phyloP scores from a whole-genome alignment of 371 early-diverging fungal species.

The Mortierella sp. region DNA sequence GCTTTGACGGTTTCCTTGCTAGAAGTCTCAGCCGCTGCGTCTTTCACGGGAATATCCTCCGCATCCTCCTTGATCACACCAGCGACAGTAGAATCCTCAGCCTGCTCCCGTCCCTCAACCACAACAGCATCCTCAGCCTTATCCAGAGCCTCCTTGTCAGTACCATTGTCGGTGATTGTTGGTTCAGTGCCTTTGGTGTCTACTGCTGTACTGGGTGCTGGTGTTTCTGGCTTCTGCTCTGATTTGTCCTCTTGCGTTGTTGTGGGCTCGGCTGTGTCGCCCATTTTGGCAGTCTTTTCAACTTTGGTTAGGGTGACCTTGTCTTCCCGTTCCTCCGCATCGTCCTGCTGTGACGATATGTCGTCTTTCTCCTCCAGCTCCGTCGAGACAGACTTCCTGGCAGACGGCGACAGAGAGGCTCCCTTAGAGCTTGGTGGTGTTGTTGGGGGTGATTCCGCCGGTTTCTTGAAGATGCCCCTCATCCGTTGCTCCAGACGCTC shows the following conservation, averaged over 20 bases:
- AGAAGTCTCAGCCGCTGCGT: neutral
- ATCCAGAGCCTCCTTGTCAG: neutral
- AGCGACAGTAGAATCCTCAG: neutral
- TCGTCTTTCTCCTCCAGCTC: constrained; percentile 2
- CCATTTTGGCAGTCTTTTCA: neutral
- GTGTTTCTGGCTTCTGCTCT: neutral
- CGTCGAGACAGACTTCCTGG: constrained; percentile 1
- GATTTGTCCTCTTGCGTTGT: neutral
- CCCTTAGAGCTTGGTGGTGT: constrained; percentile 22
- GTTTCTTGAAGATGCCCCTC: constrained; percentile 54
- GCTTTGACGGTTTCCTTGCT: neutral
- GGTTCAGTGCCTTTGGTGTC: neutral
- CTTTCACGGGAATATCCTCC: neutral
- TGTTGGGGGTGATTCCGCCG: constrained; percentile 33
- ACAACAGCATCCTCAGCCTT: neutral
- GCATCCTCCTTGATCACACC: neutral
- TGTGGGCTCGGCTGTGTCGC: neutral
- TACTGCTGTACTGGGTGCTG: neutral
- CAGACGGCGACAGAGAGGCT: constrained; percentile 24
- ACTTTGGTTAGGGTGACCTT: neutral
- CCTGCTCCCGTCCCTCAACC: neutral
- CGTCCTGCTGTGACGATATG: neutral
- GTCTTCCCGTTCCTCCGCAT: neutral
- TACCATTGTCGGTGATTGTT: neutral
- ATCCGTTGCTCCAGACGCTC: constrained; percentile 51